These are phyloP conservation scores for Nitzschia palea DNA, from an alignment of 108 stramenopile species.

Conservation along the genomic window DNA sequence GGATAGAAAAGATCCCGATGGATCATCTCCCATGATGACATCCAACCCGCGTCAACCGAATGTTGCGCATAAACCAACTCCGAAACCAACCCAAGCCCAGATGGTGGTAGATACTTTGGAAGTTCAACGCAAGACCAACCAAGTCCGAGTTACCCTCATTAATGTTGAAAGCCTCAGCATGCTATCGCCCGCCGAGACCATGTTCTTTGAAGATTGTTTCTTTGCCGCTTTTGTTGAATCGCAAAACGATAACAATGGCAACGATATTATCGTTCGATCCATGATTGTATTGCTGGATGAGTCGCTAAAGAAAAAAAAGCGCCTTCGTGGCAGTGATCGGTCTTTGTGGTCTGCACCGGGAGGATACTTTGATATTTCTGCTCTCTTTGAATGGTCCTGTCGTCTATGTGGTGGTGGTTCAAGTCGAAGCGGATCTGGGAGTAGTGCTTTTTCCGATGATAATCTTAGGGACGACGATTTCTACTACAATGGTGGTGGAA, in stretches of 20 bases:
- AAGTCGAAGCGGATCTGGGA: not conserved
- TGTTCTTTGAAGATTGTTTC: not conserved
- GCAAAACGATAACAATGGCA: not conserved
- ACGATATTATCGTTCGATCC: slow-evolving; percentile 1
- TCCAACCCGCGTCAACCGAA: too few relatives aligned
- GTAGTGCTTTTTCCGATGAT: not conserved
- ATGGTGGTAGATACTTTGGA: not conserved
- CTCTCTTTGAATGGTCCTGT: slow-evolving; percentile 3
- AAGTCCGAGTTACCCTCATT: not conserved
- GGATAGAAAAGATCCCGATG: too few relatives aligned
- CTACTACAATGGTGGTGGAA: not conserved
- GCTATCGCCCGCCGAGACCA: not conserved
- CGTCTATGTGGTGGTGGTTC: not conserved
- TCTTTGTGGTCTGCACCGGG: not conserved
- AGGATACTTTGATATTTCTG: not conserved
- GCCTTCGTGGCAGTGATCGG: not conserved
- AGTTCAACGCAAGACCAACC: not conserved
- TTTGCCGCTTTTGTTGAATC: not conserved
- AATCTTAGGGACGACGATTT: not conserved
- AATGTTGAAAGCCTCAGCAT: not conserved
- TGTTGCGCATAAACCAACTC: too few relatives aligned
- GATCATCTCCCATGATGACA: too few relatives aligned
- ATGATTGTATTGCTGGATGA: not conserved
- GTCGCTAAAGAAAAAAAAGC: not conserved
- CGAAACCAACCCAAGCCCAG: not conserved